Base-by-base conservation (phyloP, 2,329 filamentous ascomycete species). In the Ophiostoma tasmaniense region DNA sequence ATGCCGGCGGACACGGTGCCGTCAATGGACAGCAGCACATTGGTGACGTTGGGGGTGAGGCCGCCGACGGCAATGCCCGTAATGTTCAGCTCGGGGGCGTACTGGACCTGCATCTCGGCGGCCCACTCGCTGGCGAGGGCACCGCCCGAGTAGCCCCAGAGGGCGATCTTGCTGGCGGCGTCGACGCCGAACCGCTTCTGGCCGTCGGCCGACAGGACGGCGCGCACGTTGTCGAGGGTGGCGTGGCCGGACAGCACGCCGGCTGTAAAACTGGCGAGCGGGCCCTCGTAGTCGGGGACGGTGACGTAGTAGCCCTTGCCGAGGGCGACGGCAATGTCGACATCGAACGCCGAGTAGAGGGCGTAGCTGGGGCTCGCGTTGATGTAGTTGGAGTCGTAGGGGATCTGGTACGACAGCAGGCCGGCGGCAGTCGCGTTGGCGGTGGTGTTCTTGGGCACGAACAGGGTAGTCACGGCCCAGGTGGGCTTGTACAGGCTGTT, bases 111-210 rank as follows among this genome's bases (percentile, higher is more conserved):
- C 65, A 85, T 72, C 71, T 84, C 81, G n/a, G 80, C 78, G 1
- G 82, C 82, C 79, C 79, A 84, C 66, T 80, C 81, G n/a, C 76
- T 79, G 1, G 82, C 81, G 50, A 85, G 71, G 14, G 79, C 78
- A n/a, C 83, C 83, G 6, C 83, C 83, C 5, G 81, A 83, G 73
- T 84, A 85, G 5, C 83, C 83, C 83, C 83, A 86, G 68, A 85
- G 75, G 2, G 80, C 78, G 59, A 80, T 74, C 3, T 72, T 75
- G 0, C 80, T 75, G 17, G 76, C 73, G 6, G 71, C 55, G 11
- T 73, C 72, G 67, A 82, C 73, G 2, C 76, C 75, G 4, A 79
- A 69, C 14, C 55, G 17, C 1, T 70, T 3, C 2, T 71, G 14
- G 30, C 66, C 68, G 1, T 72, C 68, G 25, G 66, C 72, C 33